Conservation (phyloP, 73 alveolate species). For the Durusdinium trenchii region DNA sequence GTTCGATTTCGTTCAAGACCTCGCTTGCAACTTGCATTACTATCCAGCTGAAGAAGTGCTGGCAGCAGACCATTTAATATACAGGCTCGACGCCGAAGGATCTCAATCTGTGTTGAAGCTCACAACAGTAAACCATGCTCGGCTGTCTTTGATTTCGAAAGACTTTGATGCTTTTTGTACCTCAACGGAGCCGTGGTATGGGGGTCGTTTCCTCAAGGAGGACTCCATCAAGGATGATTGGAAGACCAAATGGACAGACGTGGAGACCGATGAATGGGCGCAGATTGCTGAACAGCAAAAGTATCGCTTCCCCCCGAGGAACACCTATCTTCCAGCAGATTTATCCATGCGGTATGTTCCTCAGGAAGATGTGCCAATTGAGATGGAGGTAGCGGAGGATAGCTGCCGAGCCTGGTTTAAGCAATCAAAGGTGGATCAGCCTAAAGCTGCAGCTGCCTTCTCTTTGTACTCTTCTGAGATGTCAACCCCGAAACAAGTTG, state of each 20-base stretch:
- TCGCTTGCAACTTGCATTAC: conserved; percentile 84
- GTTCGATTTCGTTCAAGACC: conserved; percentile 67
- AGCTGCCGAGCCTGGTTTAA: conserved; percentile 79
- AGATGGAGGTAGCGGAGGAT: conserved; percentile 2
- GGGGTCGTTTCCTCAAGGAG: conserved; percentile 30
- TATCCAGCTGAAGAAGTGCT: conserved; percentile 71
- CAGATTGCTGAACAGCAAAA: conserved; percentile 10
- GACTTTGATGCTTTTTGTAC: conserved; percentile 30
- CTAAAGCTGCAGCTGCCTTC: conserved; percentile 82
- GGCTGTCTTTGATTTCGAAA: conserved; percentile 45
- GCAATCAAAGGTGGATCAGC: conserved; percentile 24
- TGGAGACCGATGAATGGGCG: conserved; percentile 53
- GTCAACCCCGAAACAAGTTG: conserved; percentile 2
- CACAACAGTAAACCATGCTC: conserved; percentile 49
- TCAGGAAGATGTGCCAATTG: background rate
- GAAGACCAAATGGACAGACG: conserved; percentile 26
- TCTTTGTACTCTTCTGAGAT: conserved; percentile 43
- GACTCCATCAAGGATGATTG: conserved; percentile 3
- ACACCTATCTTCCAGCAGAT: conserved; percentile 48
- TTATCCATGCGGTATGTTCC: conserved; percentile 8
- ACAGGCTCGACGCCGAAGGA: background rate
- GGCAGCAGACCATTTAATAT: conserved; percentile 71
- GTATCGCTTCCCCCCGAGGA: background rate
- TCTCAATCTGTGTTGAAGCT: background rate
- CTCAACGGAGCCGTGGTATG: conserved; percentile 80